Percentiles rank a stretch among this genome's conserved stretches.
Evolutionary conservation across 768 basidiomycete genomes (phyloP).

Genomic region (Lepiota venenata): DNA sequence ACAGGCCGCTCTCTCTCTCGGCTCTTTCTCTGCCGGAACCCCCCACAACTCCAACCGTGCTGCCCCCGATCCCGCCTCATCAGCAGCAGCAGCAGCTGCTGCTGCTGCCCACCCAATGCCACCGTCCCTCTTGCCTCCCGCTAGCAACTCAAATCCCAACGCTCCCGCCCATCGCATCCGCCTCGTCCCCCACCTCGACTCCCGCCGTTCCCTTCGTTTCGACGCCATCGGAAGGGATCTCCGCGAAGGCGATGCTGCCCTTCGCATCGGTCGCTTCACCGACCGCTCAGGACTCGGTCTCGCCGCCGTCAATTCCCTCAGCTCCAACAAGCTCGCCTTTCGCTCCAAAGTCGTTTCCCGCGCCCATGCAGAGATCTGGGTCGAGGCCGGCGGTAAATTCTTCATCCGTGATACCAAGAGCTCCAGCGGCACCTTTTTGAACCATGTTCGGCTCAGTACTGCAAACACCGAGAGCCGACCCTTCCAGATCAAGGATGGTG

Average conservation of each 20-base stretch:
- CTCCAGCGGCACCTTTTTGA: conserved; percentile 90
- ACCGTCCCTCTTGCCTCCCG: conserved; percentile 8
- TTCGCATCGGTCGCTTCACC: conserved; percentile 94
- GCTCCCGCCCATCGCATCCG: conserved; percentile 66
- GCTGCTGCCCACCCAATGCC: too few relatives aligned
- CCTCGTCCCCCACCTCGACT: conserved; percentile 93
- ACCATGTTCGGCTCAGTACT: conserved; percentile 84
- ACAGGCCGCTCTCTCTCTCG: not conserved
- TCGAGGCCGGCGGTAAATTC: conserved; percentile 64
- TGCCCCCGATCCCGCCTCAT: conserved; percentile 4
- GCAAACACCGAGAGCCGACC: conserved; percentile 81
- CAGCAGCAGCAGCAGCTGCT: not conserved
- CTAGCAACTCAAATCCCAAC: conserved; percentile 1
- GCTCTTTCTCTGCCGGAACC: not conserved
- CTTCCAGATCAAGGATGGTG: conserved; percentile 84
- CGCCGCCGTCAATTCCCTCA: conserved; percentile 62
- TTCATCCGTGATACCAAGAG: conserved; percentile 84
- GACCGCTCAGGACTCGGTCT: conserved; percentile 73
- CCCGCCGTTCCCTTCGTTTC: conserved; percentile 83
- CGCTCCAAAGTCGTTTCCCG: conserved; percentile 94
- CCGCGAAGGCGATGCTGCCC: conserved; percentile 57
- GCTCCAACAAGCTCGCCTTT: conserved; percentile 88
- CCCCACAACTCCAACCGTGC: conserved; percentile 9
- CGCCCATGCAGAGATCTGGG: conserved; percentile 94
- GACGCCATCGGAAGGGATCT: conserved; percentile 91